Percentiles rank a stretch among this genome's conserved stretches.
Conservation (phyloP, 2,329 filamentous ascomycete species). For the Nemania abortiva region DNA sequence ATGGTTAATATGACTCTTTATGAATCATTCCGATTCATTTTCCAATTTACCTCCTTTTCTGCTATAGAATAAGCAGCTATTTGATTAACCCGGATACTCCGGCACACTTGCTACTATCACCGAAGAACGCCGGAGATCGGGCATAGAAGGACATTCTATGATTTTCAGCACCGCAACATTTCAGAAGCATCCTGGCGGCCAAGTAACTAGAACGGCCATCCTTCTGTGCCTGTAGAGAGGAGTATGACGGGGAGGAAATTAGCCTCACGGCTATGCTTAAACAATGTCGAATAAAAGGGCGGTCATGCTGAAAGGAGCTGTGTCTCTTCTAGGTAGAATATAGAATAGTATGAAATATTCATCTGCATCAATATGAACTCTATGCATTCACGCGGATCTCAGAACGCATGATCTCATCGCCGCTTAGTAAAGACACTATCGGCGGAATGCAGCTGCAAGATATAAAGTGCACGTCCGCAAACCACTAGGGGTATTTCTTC, state of each 20-base stretch:
- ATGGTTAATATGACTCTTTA: background rate
- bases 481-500: background rate
- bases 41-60: background rate
- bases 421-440: background rate
- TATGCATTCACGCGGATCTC: background rate
- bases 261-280: conserved; percentile 5
- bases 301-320: background rate
- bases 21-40: conserved; percentile 3
- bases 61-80: background rate
- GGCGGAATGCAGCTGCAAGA: background rate
- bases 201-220: background rate
- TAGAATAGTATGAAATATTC: background rate
- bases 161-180: background rate
- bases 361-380: background rate
- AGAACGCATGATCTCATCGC: background rate
- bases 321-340: background rate
- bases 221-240: background rate
- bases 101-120: background rate
- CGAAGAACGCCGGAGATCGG: background rate
- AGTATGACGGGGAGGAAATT: background rate
- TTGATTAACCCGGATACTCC: background rate
- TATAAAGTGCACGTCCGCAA: background rate
- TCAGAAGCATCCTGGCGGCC: background rate
- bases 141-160: background rate
- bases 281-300: no score